Evolutionary conservation across 2,329 filamentous ascomycete species (phyloP), one percentile per base, ranked within the genome.

Genomic region (Penicillium polonicum): DNA sequence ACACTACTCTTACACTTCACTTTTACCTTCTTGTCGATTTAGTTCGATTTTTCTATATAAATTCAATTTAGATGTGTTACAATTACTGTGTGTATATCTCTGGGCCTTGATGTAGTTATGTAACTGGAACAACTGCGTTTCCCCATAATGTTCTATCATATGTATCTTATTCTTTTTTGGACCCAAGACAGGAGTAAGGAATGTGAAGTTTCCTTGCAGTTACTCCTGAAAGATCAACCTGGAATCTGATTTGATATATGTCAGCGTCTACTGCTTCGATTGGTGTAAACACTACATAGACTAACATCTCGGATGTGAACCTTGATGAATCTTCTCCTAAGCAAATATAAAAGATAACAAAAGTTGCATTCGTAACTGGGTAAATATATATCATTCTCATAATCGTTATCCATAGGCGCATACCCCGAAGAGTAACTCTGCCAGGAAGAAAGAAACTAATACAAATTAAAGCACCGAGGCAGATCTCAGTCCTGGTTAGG

Each of bases 21-120:
- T 31, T 61, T 61, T 52, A 41, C 52, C 25, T 61, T 63, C 52
- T 48, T 45, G 49, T 52, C 44, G 49, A 48, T 48, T 33, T 48
- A 57, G 6, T 60, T 60, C 45, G 39, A 49, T 53, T 50, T 29
- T 46, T 43, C 10, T 43, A 59, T 50, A 45, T 52, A 54, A 48
- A 60, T 39, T 55, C 27, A 13, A 19, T 39, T 42, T 2, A 17
- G 7, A 35, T 48, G 19, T 45, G 1, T 35, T 10, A 9, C 19
- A 48, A 23, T 23, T 35, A 48, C 5, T 12, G n/a, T 5, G 19
- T 46, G 19, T 21, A 8, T 21, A 15, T 29, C 1, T 17, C 12
- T 15, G 9, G 4, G 0, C 1, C 2, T 46, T 13, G 17, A 9
- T 17, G 7, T 33, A 31, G n/a, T 5, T 19, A 21, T 33, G 23